Percentiles rank a stretch among this genome's conserved stretches.
Evolutionary conservation across 495 filamentous ascomycete genomes (phyloP).

Genomic region (Xylona heveae): DNA sequence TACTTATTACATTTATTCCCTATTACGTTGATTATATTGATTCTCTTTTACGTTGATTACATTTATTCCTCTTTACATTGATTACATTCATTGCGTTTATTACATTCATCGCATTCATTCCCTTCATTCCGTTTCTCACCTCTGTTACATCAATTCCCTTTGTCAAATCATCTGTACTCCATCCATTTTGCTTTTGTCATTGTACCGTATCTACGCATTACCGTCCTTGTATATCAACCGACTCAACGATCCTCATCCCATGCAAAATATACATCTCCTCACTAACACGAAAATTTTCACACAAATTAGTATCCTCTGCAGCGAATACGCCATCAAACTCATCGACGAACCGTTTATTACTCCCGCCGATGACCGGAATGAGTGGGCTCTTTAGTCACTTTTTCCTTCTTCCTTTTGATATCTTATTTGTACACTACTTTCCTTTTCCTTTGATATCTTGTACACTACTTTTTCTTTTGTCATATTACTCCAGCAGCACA

Average conservation of each 20-base stretch:
- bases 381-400: slow-evolving; percentile 70
- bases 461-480: too few species aligned
- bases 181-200: slow-evolving; percentile 1
- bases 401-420: slow-evolving; percentile 1
- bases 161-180: not conserved
- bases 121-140: slow-evolving; percentile 8
- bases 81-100: slow-evolving; percentile 35
- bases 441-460: too few species aligned
- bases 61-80: slow-evolving; percentile 32
- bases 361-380: slow-evolving; percentile 43
- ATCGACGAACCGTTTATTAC: slow-evolving; percentile 83
- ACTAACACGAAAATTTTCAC: too few species aligned
- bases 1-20: not conserved
- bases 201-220: slow-evolving; percentile 3
- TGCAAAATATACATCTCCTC: too few species aligned
- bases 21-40: slow-evolving; percentile 61
- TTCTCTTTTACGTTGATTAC: slow-evolving; percentile 1
- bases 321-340: slow-evolving; percentile 78
- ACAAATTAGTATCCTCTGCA: slow-evolving; percentile 71
- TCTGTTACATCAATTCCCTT: not conserved
- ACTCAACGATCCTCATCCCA: slow-evolving; percentile 3
- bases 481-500: too few species aligned
- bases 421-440: too few species aligned
- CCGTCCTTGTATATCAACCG: slow-evolving; percentile 8
- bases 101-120: not conserved